A percentile compares a stretch with the other conserved stretches of the same genome.
Evolutionary conservation across 352 stramenopile genomes (phyloP).

Genomic region (Phytophthora palmivora): DNA sequence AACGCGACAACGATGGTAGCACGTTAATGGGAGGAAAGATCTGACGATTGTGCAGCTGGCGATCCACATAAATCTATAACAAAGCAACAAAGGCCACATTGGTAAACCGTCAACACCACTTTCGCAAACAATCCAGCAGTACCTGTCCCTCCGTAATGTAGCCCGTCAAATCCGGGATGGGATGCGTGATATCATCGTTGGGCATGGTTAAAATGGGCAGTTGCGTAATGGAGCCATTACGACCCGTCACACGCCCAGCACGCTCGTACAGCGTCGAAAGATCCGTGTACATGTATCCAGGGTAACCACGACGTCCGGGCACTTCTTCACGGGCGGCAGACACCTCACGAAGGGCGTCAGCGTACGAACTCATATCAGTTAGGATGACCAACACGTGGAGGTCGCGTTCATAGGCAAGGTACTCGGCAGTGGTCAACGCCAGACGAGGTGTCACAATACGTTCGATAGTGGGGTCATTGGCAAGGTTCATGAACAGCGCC

Average conservation of each 20-base stretch:
- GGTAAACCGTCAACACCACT: background rate
- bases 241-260: conserved; percentile 96
- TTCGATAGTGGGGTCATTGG: conserved; percentile 99
- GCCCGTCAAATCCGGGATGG: conserved; percentile 99
- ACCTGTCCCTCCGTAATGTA: conserved; percentile 99
- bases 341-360: conserved; percentile 97
- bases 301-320: conserved; percentile 98
- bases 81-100: conserved; percentile 11
- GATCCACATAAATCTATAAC: conserved; percentile 96
- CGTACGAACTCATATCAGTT: conserved; percentile 99
- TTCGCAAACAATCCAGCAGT: background rate
- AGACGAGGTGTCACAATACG: conserved; percentile 99
- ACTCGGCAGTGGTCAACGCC: conserved; percentile 98
- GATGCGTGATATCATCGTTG: conserved; percentile 99
- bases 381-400: conserved; percentile 99
- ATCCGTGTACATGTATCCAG: conserved; percentile 99
- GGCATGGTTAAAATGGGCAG: conserved; percentile 99
- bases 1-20: conserved; percentile 97
- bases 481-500: conserved; percentile 99
- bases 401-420: conserved; percentile 99
- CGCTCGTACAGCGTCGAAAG: conserved; percentile 99
- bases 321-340: conserved; percentile 96
- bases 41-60: conserved; percentile 98
- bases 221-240: conserved; percentile 99
- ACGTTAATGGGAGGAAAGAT: conserved; percentile 99